Percentiles rank a stretch among this genome's conserved stretches.
These are phyloP conservation scores for Rosellinia necatrix DNA, from an alignment of 2,329 filamentous ascomycete genomes.

Conservation along the genomic window DNA sequence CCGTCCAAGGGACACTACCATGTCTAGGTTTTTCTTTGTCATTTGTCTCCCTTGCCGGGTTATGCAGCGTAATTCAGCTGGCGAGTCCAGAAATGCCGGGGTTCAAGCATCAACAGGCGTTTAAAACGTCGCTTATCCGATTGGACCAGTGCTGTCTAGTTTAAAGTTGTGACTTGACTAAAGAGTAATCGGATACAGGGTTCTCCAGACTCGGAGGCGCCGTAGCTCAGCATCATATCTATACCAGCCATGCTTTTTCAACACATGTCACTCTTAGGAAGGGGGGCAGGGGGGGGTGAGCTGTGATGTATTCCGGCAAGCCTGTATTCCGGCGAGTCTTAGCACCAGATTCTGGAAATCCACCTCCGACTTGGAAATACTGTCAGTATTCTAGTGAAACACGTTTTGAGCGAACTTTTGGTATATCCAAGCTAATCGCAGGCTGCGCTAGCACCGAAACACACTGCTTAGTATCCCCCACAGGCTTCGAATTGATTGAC, in stretches of 20 bases:
- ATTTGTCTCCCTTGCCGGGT: conserved; percentile 1
- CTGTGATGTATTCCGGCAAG: not conserved
- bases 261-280: not conserved
- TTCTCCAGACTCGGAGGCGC: conserved; percentile 16
- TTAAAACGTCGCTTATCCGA: no score
- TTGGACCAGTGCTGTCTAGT: no score
- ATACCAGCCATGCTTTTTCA: not conserved
- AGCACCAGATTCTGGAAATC: not conserved
- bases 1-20: no score
- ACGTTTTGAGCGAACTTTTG: not conserved
- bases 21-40: conserved; percentile 9
- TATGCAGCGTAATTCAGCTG: conserved; percentile 1
- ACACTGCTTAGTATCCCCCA: conserved; percentile 9
- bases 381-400: not conserved
- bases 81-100: not conserved
- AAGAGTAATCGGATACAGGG: conserved; percentile 9
- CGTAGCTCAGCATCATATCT: not conserved
- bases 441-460: conserved; percentile 13
- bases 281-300: not conserved
- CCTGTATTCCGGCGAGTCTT: not conserved
- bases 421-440: not conserved
- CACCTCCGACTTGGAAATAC: no score
- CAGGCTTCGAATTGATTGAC: not conserved
- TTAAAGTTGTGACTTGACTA: not conserved
- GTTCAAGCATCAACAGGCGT: conserved; percentile 8